phyloP scores from a whole-genome alignment of 352 stramenopile genomes.

The Phytophthora sp. region DNA sequence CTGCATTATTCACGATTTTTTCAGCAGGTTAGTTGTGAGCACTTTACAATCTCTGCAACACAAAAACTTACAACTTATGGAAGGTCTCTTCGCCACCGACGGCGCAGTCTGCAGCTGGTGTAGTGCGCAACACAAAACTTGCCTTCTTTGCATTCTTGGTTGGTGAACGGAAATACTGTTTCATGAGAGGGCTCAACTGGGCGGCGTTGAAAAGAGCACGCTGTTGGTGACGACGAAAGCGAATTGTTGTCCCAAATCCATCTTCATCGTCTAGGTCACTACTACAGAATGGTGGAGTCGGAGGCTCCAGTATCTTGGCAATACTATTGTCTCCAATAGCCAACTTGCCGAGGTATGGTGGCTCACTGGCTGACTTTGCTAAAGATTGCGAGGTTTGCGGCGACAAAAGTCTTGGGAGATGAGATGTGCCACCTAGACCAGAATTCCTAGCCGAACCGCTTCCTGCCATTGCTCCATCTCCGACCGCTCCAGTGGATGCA shows the following conservation, averaged over 20 bases:
- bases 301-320: slow-evolving; percentile 54
- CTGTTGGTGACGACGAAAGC: slow-evolving; percentile 65
- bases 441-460: slow-evolving; percentile 10
- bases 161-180: slow-evolving; percentile 71
- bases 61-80: slow-evolving; percentile 70
- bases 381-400: slow-evolving; percentile 33
- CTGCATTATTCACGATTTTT: slow-evolving; percentile 19
- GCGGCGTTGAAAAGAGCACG: slow-evolving; percentile 80
- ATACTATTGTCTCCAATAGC: slow-evolving; percentile 59
- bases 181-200: slow-evolving; percentile 81
- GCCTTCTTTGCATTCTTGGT: slow-evolving; percentile 69
- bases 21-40: neutral
- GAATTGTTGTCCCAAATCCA: neutral
- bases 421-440: slow-evolving; percentile 8
- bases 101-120: slow-evolving; percentile 64
- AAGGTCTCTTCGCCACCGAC: slow-evolving; percentile 87
- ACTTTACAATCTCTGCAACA: neutral
- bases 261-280: slow-evolving; percentile 19
- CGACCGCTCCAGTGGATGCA: slow-evolving; percentile 9
- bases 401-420: slow-evolving; percentile 39
- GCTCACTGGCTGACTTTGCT: slow-evolving; percentile 51
- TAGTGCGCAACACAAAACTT: slow-evolving; percentile 79
- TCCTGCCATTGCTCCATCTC: slow-evolving; percentile 5
- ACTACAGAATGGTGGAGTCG: neutral
- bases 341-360: slow-evolving; percentile 60